phyloP scores from a whole-genome alignment of 768 basidiomycete genomes.

The Hydnum rufescens region DNA sequence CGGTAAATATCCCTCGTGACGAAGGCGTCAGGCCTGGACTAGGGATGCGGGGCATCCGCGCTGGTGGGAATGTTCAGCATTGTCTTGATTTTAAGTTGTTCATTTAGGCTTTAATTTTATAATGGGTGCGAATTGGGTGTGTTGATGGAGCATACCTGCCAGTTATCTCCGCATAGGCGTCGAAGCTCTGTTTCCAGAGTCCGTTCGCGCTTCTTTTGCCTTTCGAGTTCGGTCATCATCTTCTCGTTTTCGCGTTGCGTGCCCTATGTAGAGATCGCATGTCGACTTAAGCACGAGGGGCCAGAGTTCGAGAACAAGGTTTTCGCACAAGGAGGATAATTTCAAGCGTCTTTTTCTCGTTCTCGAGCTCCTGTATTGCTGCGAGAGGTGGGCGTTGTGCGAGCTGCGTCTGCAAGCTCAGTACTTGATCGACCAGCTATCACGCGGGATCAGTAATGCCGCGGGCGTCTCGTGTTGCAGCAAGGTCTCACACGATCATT shows the following conservation, averaged over 20 bases:
- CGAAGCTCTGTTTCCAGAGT: constrained; percentile 48
- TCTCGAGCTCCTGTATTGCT: neutral
- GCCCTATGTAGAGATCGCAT: constrained; percentile 26
- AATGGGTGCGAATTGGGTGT: no score
- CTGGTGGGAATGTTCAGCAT: neutral
- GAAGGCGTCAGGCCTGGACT: neutral
- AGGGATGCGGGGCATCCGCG: neutral
- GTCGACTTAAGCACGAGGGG: neutral
- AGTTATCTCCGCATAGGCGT: neutral
- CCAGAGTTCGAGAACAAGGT: neutral
- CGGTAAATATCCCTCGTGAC: neutral
- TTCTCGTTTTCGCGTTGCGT: constrained; percentile 75
- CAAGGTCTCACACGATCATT: neutral
- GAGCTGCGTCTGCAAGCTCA: neutral
- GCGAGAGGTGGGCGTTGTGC: neutral
- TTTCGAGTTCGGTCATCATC: constrained; percentile 62
- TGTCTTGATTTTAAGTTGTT: no score
- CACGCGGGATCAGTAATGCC: neutral
- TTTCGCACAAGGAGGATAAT: neutral
- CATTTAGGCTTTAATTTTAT: no score
- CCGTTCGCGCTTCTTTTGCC: constrained; percentile 51
- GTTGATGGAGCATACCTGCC: constrained; percentile 2
- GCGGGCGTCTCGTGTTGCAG: neutral
- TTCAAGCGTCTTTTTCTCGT: neutral
- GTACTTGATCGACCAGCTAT: neutral